Evolutionary conservation across 2,329 filamentous ascomycete species (phyloP).

Genomic region (Epicoccum nigrum): DNA sequence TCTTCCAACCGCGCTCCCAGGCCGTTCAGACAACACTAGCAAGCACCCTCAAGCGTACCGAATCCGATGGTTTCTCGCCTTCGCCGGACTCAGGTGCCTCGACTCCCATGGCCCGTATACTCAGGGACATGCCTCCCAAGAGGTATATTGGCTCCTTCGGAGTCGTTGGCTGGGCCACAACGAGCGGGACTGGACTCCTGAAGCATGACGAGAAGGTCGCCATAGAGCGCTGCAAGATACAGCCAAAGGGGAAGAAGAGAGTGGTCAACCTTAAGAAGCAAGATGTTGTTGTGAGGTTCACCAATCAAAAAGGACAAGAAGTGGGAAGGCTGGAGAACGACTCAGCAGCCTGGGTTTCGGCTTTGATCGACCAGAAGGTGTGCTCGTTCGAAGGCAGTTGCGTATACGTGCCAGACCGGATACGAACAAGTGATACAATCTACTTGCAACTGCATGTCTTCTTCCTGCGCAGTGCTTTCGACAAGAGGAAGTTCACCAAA

Average conservation of each 20-base stretch:
- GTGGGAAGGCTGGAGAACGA: constrained; percentile 88
- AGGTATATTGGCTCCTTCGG: constrained; percentile 93
- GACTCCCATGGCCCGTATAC: constrained; percentile 23
- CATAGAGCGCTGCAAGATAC: constrained; percentile 84
- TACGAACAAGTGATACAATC: constrained; percentile 92
- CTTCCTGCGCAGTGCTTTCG: constrained; percentile 76
- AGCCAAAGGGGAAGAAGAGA: constrained; percentile 56
- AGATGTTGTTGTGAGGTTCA: constrained; percentile 92
- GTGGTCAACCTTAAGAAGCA: constrained; percentile 68
- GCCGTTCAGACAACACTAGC: constrained; percentile 32
- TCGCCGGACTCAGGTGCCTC: constrained; percentile 29
- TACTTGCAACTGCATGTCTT: constrained; percentile 85
- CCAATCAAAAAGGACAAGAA: constrained; percentile 77
- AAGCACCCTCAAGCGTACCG: constrained; percentile 31
- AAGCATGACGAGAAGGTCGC: constrained; percentile 82
- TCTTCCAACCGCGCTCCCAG: constrained; percentile 25
- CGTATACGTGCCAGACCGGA: constrained; percentile 83
- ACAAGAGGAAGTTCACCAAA: constrained; percentile 65
- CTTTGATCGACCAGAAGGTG: constrained; percentile 86
- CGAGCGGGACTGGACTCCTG: constrained; percentile 76
- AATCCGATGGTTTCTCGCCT: constrained; percentile 31
- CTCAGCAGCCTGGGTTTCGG: constrained; percentile 87
- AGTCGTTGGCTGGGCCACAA: constrained; percentile 88
- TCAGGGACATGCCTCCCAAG: constrained; percentile 58
- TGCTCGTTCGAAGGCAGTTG: constrained; percentile 87